phyloP scores from a whole-genome alignment of 169 alveolate genomes.

The Besnoitia besnoiti region DNA sequence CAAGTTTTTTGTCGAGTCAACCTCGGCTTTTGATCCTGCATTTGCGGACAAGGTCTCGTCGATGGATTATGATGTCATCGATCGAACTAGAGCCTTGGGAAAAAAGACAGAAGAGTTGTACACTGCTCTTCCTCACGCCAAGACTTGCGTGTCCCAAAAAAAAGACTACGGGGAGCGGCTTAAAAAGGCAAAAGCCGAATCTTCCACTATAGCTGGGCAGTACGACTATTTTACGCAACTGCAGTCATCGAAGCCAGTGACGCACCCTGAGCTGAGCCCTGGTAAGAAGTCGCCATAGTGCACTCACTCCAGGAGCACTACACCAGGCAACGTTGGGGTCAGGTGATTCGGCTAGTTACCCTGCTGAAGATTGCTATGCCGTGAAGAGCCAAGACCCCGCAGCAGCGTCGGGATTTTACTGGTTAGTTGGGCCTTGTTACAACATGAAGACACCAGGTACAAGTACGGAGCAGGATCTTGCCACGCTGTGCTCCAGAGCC shows the following conservation, averaged over 20 bases:
- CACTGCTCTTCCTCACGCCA: conserved; percentile 73
- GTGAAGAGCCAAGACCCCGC: conserved; percentile 74
- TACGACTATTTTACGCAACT: conserved; percentile 51
- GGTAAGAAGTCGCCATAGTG: conserved; percentile 28
- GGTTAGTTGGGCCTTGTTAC: conserved; percentile 75
- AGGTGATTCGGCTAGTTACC: conserved; percentile 85
- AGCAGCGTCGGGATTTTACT: conserved; percentile 89
- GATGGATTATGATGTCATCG: conserved; percentile 84
- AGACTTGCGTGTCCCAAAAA: conserved; percentile 79
- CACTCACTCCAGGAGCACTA: not conserved
- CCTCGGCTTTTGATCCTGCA: conserved; percentile 81
- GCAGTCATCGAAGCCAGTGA: conserved; percentile 67
- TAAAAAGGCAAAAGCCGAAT: conserved; percentile 73
- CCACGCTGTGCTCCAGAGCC: conserved; percentile 92
- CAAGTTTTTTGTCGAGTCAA: conserved; percentile 86
- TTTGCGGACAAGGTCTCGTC: conserved; percentile 80
- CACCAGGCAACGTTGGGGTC: not conserved
- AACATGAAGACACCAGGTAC: not conserved
- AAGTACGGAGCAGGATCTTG: conserved; percentile 68
- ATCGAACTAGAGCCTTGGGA: conserved; percentile 78
- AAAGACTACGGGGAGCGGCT: conserved; percentile 75
- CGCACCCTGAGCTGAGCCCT: conserved; percentile 54
- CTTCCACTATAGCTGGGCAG: conserved; percentile 70
- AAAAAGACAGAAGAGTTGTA: conserved; percentile 77
- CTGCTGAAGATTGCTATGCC: conserved; percentile 89